Percentiles rank a stretch among this genome's conserved stretches.
Conservation (phyloP, 768 basidiomycete genomes). For the Hemileccinum rubropunctum region DNA sequence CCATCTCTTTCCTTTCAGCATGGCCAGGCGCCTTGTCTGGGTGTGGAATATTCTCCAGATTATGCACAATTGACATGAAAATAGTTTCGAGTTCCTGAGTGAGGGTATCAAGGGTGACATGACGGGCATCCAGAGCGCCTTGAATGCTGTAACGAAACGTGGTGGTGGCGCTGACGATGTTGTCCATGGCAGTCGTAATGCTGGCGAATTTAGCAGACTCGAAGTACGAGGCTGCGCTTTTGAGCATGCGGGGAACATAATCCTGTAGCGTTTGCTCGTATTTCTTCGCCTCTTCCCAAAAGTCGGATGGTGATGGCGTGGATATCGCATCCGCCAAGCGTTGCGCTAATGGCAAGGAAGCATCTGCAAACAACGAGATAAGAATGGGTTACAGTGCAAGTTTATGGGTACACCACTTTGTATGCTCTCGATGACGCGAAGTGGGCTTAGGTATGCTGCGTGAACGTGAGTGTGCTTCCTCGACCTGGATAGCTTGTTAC, state of each 20-base stretch:
- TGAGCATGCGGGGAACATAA: conserved; percentile 7
- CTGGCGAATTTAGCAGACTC: conserved; percentile 7
- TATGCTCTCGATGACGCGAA: neutral
- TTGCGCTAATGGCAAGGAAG: neutral
- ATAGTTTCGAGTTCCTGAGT: conserved; percentile 11
- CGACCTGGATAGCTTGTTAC: too few relatives aligned
- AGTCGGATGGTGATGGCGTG: neutral
- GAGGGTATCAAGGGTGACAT: conserved; percentile 7
- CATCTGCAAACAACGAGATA: neutral
- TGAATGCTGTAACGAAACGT: conserved; percentile 11
- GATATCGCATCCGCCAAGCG: neutral
- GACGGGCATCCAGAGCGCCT: conserved; percentile 3
- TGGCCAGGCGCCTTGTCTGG: conserved; percentile 6
- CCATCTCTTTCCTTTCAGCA: conserved; percentile 1
- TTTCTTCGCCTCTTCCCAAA: conserved; percentile 10
- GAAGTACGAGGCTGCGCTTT: neutral
- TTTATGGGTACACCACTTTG: neutral
- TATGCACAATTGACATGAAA: conserved; percentile 2
- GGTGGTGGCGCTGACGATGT: conserved; percentile 13
- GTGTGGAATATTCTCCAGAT: conserved; percentile 2
- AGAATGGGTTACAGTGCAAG: neutral
- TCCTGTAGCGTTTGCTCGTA: neutral
- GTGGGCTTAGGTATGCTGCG: neutral
- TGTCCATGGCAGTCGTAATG: neutral
- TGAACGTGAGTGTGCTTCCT: neutral